These are phyloP conservation scores for Beta macrorhiza DNA, from an alignment of 179 eudicot species.

Conservation along the genomic window DNA sequence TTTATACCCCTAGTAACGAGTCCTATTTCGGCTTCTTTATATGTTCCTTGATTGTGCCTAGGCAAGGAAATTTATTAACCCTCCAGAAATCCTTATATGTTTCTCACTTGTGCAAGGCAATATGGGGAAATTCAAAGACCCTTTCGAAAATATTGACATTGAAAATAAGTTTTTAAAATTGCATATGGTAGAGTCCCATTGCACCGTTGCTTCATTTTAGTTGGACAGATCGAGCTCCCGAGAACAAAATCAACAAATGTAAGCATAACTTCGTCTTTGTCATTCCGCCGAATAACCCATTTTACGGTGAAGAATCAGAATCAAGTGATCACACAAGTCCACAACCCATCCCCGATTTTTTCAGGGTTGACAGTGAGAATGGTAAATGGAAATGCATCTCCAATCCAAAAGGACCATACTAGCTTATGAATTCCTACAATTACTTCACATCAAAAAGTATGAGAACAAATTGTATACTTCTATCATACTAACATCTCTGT, in stretches of 20 bases:
- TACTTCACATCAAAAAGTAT: background rate
- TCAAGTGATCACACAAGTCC: background rate
- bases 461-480: background rate
- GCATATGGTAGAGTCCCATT: background rate
- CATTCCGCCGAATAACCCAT: too few relatives aligned
- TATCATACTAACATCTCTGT: background rate
- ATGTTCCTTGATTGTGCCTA: background rate
- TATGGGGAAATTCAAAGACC: background rate
- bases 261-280: background rate
- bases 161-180: background rate
- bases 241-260: background rate
- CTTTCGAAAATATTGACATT: too few relatives aligned
- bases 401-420: background rate
- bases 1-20: background rate
- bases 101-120: too few relatives aligned
- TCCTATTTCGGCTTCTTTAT: background rate
- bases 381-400: background rate
- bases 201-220: background rate
- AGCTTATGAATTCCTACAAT: background rate
- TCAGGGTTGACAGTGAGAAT: too few relatives aligned
- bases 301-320: background rate
- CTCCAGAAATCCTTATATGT: background rate
- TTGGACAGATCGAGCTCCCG: background rate
- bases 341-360: background rate
- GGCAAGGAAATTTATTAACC: background rate